Evolutionary conservation across 192 early-diverging fungal species (phyloP).

Genomic region (Coemansia sp.): DNA sequence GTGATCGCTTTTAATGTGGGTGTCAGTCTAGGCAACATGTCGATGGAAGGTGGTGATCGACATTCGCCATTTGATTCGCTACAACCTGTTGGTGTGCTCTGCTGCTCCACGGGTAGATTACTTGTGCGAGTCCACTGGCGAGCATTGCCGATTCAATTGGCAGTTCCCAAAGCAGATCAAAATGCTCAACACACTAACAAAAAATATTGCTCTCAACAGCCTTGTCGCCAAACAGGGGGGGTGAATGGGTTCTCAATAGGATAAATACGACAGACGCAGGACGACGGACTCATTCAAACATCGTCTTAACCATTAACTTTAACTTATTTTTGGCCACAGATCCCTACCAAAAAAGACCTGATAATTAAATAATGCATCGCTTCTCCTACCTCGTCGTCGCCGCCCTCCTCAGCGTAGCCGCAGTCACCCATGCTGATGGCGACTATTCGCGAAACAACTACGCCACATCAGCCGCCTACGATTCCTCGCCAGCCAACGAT

Average conservation of each 20-base stretch:
- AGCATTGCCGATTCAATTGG: background rate
- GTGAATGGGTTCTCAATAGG: background rate
- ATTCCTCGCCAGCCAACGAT: background rate
- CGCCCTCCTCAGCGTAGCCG: too few species aligned
- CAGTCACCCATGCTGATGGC: background rate
- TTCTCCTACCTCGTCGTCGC: conserved; percentile 14
- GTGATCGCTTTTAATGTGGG: background rate
- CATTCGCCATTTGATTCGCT: background rate
- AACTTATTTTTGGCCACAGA: background rate
- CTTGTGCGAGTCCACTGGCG: background rate
- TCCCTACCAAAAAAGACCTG: background rate
- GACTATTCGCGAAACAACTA: background rate
- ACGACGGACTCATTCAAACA: background rate
- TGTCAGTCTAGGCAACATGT: background rate
- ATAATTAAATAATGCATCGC: conserved; percentile 26
- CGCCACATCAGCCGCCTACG: conserved; percentile 4
- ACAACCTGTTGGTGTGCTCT: background rate
- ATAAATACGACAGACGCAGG: background rate
- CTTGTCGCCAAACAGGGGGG: background rate
- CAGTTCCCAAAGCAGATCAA: background rate
- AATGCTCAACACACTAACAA: background rate
- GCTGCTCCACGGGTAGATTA: background rate
- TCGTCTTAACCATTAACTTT: background rate
- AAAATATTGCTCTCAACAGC: too few species aligned
- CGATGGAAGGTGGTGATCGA: background rate